Percentiles rank a stretch among this genome's conserved stretches.
Conservation (phyloP, 176 grass and related monocot genomes). For the Oryza officinalis region DNA sequence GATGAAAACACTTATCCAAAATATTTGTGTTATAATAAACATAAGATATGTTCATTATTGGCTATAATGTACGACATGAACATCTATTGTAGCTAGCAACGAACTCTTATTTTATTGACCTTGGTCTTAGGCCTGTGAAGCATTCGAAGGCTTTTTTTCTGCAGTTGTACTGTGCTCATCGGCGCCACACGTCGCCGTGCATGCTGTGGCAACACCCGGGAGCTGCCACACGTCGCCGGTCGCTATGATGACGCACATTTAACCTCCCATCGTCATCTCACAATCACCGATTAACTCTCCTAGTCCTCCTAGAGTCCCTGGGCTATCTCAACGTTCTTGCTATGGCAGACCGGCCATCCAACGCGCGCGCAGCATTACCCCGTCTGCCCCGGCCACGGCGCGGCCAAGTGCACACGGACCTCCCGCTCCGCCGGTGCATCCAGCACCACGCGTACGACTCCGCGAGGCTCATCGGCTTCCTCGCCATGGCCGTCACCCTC, state of each 20-base stretch:
- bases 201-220: neutral
- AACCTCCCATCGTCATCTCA: neutral
- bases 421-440: constrained; percentile 13
- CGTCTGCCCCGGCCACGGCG: neutral
- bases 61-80: too few relatives aligned
- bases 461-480: constrained; percentile 51
- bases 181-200: constrained; percentile 34
- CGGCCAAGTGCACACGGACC: neutral
- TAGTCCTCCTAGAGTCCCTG: too few relatives aligned
- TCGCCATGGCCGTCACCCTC: constrained; percentile 54
- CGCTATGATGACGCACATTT: constrained; percentile 4
- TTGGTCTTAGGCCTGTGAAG: neutral
- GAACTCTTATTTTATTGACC: too few relatives aligned
- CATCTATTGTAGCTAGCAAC: too few relatives aligned
- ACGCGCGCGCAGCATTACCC: neutral
- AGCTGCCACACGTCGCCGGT: constrained; percentile 41
- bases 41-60: too few relatives aligned
- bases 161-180: neutral
- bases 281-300: neutral
- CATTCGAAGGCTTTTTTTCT: neutral
- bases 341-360: constrained; percentile 34
- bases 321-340: neutral
- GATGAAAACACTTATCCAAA: too few relatives aligned
- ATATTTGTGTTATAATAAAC: too few relatives aligned
- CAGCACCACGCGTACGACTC: constrained; percentile 37